Percentiles rank a stretch among this genome's conserved stretches.
phyloP scores from a whole-genome alignment of 2,329 filamentous ascomycete genomes.

The Paramyrothecium sp. region DNA sequence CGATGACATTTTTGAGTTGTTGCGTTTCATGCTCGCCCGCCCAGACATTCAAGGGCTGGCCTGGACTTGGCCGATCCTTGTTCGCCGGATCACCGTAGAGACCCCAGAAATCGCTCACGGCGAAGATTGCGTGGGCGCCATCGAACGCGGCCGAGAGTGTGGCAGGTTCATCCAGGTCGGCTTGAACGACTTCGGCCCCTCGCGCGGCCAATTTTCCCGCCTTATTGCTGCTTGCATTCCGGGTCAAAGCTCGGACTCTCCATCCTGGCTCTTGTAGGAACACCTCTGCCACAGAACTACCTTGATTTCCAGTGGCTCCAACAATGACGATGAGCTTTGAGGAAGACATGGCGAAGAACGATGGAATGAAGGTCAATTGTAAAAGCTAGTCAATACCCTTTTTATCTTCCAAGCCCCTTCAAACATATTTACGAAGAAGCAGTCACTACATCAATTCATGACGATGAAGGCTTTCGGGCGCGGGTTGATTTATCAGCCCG shows the following conservation, averaged over 20 bases:
- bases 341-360: background rate
- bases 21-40: slow-evolving; percentile 26
- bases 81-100: slow-evolving; percentile 10
- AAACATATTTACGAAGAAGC: too few relatives aligned
- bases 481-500: background rate
- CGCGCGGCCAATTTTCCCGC: slow-evolving; percentile 12
- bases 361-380: too few relatives aligned
- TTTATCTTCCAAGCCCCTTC: too few relatives aligned
- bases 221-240: slow-evolving; percentile 12
- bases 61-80: slow-evolving; percentile 9
- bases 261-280: slow-evolving; percentile 15
- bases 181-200: slow-evolving; percentile 19
- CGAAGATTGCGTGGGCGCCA: slow-evolving; percentile 22
- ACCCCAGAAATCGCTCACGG: slow-evolving; percentile 25
- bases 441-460: too few relatives aligned
- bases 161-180: slow-evolving; percentile 13
- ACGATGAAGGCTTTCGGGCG: background rate
- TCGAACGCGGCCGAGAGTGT: slow-evolving; percentile 16
- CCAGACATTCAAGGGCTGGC: slow-evolving; percentile 14
- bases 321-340: slow-evolving; percentile 37
- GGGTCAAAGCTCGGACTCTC: slow-evolving; percentile 21
- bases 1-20: slow-evolving; percentile 33
- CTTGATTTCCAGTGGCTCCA: slow-evolving; percentile 41
- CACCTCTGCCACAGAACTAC: slow-evolving; percentile 12
- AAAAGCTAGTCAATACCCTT: too few relatives aligned